Evolutionary conservation across 176 grass and related monocot species (phyloP).

Genomic region (Leersia perrieri): DNA sequence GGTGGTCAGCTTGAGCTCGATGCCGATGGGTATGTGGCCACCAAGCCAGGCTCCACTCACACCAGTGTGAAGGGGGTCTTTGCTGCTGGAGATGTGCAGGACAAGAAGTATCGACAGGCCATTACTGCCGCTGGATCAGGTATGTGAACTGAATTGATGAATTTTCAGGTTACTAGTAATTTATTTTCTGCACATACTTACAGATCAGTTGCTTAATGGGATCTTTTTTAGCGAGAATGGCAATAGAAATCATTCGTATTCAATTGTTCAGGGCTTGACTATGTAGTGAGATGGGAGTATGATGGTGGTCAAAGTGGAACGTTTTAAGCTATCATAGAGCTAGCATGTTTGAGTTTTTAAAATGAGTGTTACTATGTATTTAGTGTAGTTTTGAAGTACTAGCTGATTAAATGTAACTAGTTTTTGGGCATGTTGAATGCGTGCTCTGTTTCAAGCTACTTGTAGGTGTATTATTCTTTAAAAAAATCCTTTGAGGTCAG

Average conservation of each 20-base stretch:
- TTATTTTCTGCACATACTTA: conserved; percentile 9
- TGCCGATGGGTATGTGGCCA: conserved; percentile 72
- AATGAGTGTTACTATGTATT: neutral
- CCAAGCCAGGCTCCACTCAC: conserved; percentile 70
- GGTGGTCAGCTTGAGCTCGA: conserved; percentile 83
- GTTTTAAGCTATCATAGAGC: neutral
- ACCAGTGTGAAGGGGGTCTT: conserved; percentile 92
- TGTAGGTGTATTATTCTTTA: neutral
- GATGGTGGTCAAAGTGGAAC: neutral
- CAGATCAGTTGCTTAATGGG: neutral
- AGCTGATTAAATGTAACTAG: neutral
- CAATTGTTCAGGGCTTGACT: neutral
- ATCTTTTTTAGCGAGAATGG: neutral
- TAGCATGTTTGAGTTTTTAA: neutral
- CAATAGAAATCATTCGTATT: neutral
- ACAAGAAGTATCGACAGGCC: conserved; percentile 94
- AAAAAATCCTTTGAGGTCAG: neutral
- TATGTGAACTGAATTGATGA: conserved; percentile 23
- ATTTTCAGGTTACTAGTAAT: neutral
- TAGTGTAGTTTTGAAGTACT: neutral
- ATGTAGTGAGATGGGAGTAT: neutral
- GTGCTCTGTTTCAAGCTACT: neutral
- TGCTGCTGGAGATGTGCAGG: conserved; percentile 88
- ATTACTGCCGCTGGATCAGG: conserved; percentile 91
- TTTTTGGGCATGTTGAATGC: neutral